phyloP scores from a whole-genome alignment of 140 eudicot genomes.

The Bidens hawaiensis region DNA sequence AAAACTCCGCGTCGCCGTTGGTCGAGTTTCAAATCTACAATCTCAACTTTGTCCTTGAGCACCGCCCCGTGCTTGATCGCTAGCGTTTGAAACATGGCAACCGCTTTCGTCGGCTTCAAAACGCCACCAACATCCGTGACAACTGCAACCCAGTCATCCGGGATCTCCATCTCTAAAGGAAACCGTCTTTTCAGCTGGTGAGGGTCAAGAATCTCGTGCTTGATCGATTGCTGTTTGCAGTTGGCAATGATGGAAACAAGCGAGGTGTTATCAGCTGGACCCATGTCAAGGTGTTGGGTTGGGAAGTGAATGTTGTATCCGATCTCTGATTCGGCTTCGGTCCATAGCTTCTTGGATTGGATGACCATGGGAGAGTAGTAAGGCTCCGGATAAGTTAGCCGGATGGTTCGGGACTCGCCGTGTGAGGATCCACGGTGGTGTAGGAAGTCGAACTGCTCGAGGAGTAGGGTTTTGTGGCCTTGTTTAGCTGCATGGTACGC shows the following conservation, averaged over 20 bases:
- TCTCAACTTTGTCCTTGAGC: slow-evolving; percentile 50
- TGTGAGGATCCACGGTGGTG: slow-evolving; percentile 96
- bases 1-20: slow-evolving; percentile 32
- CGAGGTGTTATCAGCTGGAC: slow-evolving; percentile 44
- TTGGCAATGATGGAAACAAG: slow-evolving; percentile 45
- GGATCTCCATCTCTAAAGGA: slow-evolving; percentile 31
- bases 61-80: slow-evolving; percentile 56
- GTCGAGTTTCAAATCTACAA: slow-evolving; percentile 31
- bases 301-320: slow-evolving; percentile 63
- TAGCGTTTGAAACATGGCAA: slow-evolving; percentile 83
- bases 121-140: slow-evolving; percentile 68
- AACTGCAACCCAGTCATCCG: slow-evolving; percentile 69
- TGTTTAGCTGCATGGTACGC: slow-evolving; percentile 68
- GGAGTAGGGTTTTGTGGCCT: slow-evolving; percentile 47
- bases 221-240: slow-evolving; percentile 39
- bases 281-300: slow-evolving; percentile 62
- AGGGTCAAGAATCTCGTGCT: slow-evolving; percentile 36
- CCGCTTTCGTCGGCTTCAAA: slow-evolving; percentile 84
- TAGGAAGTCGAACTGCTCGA: slow-evolving; percentile 86
- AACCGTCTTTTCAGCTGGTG: slow-evolving; percentile 17
- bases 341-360: slow-evolving; percentile 53
- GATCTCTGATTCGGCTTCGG: slow-evolving; percentile 45
- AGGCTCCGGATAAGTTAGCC: slow-evolving; percentile 75
- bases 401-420: slow-evolving; percentile 87
- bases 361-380: slow-evolving; percentile 61